Evolutionary conservation across 306 rosid species (phyloP).

Genomic region (Abrus precatorius): DNA sequence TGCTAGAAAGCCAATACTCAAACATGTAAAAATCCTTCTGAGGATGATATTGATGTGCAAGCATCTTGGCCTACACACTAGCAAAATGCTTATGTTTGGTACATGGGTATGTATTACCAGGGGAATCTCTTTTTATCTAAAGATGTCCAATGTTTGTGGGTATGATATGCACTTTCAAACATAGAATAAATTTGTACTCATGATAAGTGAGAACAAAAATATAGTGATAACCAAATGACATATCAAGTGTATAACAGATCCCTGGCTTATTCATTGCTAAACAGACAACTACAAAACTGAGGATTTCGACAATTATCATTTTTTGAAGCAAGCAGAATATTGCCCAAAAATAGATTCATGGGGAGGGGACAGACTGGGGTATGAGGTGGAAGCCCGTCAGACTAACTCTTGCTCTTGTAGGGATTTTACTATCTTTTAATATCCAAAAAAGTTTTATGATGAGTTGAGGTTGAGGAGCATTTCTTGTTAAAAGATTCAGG

Average conservation of each 20-base stretch:
- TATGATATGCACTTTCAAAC: background rate
- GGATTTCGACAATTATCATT: background rate
- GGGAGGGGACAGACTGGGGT: background rate
- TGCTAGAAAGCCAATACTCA: background rate
- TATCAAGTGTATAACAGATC: background rate
- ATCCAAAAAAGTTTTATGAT: background rate
- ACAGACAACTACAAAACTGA: no score
- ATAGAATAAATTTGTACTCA: background rate
- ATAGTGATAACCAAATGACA: background rate
- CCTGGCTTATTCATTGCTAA: background rate
- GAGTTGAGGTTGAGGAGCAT: background rate
- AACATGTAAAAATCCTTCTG: background rate
- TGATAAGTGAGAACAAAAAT: background rate
- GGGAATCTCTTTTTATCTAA: background rate
- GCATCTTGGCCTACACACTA: background rate
- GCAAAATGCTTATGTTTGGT: background rate
- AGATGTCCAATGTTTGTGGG: background rate
- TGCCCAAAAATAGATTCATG: background rate
- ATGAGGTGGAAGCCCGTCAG: background rate
- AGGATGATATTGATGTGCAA: background rate
- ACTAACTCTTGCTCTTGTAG: background rate
- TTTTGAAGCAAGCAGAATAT: background rate
- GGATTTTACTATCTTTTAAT: background rate
- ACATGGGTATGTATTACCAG: background rate
- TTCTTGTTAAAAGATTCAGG: constrained; percentile 2